Evolutionary conservation across 2,329 filamentous ascomycete species (phyloP), one percentile per base, ranked within the genome.

Genomic region (Escovopsis sp.): DNA sequence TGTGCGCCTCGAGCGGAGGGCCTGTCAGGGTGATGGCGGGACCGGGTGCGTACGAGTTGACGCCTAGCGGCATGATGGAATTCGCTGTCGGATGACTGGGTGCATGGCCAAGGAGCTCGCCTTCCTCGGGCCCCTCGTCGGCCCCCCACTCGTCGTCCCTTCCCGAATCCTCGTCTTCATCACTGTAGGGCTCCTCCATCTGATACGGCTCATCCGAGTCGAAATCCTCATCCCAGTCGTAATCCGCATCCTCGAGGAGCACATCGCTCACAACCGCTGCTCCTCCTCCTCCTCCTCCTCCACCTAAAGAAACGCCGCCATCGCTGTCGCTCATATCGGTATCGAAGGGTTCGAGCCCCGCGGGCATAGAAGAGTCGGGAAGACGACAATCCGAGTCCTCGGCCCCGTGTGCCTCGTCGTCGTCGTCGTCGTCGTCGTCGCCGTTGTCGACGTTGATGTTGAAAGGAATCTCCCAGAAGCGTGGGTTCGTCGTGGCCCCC

Each of bases 271-370:
- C 20, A 25, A n/a, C 15, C 12, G 40, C 42, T 12, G 35, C 32
- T 2, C 16, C 27, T 34, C 53, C 42, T 11, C 30, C n/a, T 25
- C 33, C 12, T 43, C 39, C 37, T 12, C 39, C 32, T 2, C 16
- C 27, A 35, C 53, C 42, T 10, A 59, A 42, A 30, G 54, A 49
- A 39, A 49, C 56, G 36, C 59, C 57, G 25, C 57, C 55, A 41
- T 62, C 57, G 41, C 51, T 54, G 16, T 61, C 60, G 50, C 54
- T 59, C 56, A 63, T 57, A 31, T 54, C 54, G 30, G 56, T 43
- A 32, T 61, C 57, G 27, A 29, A 8, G 27, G 35, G 12, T 6
- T 13, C 35, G 13, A 13, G 6, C 14, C 10, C 24, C 10, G 35
- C 15, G 4, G 12, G 11, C 16, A 33, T 13, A 2, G 14, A 37